Conservation (phyloP, 805 yeast species). For the Cyberlindnera mycetangii region DNA sequence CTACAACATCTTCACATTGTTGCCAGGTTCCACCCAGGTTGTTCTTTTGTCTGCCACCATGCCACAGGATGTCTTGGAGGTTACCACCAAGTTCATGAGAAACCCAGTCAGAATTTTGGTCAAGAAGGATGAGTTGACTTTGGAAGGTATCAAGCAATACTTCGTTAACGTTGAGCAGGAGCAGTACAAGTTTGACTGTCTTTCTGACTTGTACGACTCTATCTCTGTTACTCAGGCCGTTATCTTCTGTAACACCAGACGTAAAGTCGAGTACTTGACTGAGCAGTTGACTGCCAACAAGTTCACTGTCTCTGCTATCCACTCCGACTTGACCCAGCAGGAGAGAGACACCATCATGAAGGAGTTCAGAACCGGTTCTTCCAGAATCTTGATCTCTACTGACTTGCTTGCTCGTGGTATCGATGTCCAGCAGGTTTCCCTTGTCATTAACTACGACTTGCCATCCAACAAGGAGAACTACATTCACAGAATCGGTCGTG, state of each 20-base stretch:
- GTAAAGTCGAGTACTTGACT: constrained; percentile 88
- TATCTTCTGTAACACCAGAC: constrained; percentile 93
- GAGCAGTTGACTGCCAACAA: constrained; percentile 69
- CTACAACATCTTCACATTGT: constrained; percentile 83
- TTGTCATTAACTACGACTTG: constrained; percentile 91
- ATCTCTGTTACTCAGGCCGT: constrained; percentile 96
- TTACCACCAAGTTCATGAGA: constrained; percentile 90
- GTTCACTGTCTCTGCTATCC: constrained; percentile 93
- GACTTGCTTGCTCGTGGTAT: constrained; percentile 98
- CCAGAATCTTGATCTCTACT: constrained; percentile 89
- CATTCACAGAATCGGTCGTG: constrained; percentile 96
- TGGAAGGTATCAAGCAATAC: constrained; percentile 94
- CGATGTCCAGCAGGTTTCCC: constrained; percentile 95
- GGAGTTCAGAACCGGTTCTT: constrained; percentile 92
- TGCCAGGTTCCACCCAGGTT: constrained; percentile 89
- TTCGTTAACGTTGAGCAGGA: constrained; percentile 88
- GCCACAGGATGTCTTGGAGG: constrained; percentile 88
- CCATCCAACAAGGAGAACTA: constrained; percentile 91
- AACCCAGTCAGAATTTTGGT: constrained; percentile 93
- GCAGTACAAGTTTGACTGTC: constrained; percentile 91
- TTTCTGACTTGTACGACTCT: constrained; percentile 93
- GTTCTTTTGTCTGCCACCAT: constrained; percentile 93
- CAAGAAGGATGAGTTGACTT: constrained; percentile 90
- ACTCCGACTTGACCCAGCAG: constrained; percentile 91
- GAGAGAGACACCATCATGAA: constrained; percentile 95